Percentiles rank a stretch among this genome's conserved stretches.
Conservation (phyloP, 75 land plant species). For the Larix kaempferi region DNA sequence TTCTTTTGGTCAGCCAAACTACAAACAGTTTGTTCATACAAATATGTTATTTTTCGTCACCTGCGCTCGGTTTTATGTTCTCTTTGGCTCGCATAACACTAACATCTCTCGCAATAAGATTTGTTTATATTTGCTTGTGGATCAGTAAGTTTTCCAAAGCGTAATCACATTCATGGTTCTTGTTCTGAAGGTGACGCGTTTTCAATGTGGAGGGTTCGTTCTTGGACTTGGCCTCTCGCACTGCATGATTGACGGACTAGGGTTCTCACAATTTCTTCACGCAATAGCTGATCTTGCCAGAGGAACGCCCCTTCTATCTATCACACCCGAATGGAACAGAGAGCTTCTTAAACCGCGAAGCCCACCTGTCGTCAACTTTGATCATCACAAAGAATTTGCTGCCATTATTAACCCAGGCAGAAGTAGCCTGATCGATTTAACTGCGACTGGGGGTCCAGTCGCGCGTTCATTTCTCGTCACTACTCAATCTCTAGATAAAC, state of each 20-base stretch:
- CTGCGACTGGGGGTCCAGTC: not conserved
- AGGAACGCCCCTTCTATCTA: constrained; percentile 18
- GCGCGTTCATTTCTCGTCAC: not conserved
- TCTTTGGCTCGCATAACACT: no score
- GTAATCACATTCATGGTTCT: no score
- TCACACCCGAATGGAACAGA: constrained; percentile 6
- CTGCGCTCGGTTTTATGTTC: no score
- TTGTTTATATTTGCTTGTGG: no score
- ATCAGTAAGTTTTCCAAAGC: no score
- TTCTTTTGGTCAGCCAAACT: no score
- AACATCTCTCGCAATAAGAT: no score
- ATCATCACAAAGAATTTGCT: not conserved
- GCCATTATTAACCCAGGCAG: not conserved
- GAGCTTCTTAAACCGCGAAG: not conserved
- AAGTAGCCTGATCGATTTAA: not conserved
- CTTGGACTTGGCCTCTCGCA: constrained; percentile 40
- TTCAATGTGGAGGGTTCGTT: constrained; percentile 53
- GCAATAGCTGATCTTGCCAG: constrained; percentile 40
- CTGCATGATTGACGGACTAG: constrained; percentile 43
- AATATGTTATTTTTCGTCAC: no score
- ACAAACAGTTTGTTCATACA: no score
- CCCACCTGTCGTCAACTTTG: not conserved
- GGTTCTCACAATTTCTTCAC: constrained; percentile 33
- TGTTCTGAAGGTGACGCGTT: constrained; percentile 37
- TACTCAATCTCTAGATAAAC: not conserved